phyloP scores from a whole-genome alignment of 805 yeast genomes.

The Kodamaea laetipori region DNA sequence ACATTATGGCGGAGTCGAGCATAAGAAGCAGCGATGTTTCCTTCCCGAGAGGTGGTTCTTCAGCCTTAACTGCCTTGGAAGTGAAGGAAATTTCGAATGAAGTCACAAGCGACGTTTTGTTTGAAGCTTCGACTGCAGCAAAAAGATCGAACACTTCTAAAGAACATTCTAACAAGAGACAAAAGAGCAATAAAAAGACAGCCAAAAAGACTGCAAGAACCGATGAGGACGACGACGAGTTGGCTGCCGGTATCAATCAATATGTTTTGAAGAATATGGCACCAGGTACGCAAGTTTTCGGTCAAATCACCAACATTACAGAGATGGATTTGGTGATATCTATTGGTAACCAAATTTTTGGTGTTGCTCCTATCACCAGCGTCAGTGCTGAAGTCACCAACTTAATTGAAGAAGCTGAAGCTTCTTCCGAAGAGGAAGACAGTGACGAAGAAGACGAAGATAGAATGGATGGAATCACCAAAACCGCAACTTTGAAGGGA shows the following conservation, averaged over 20 bases:
- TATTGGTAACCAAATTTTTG: conserved; percentile 78
- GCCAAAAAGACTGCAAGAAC: conserved; percentile 11
- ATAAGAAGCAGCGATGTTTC: conserved; percentile 52
- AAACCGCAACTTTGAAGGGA: conserved; percentile 25
- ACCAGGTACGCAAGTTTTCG: conserved; percentile 75
- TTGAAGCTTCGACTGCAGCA: conserved; percentile 48
- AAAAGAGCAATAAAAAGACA: conserved; percentile 15
- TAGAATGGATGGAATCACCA: conserved; percentile 22
- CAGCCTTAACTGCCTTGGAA: conserved; percentile 85
- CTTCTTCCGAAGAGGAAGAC: conserved; percentile 28
- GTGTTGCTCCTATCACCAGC: conserved; percentile 73
- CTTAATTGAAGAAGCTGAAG: conserved; percentile 56
- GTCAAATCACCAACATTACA: conserved; percentile 66
- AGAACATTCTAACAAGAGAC: conserved; percentile 22
- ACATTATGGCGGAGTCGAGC: conserved; percentile 6
- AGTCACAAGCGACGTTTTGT: conserved; percentile 84
- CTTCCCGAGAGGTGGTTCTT: conserved; percentile 96
- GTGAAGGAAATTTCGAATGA: conserved; percentile 90
- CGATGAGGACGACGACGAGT: conserved; percentile 27
- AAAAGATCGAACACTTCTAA: conserved; percentile 32
- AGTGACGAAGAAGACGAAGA: conserved; percentile 41
- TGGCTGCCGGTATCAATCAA: conserved; percentile 57
- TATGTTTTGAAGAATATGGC: conserved; percentile 61
- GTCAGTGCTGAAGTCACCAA: conserved; percentile 64
- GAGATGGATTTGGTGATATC: conserved; percentile 67